phyloP scores from a whole-genome alignment of 2,329 filamentous ascomycete genomes.

The Trichothecium roseum region DNA sequence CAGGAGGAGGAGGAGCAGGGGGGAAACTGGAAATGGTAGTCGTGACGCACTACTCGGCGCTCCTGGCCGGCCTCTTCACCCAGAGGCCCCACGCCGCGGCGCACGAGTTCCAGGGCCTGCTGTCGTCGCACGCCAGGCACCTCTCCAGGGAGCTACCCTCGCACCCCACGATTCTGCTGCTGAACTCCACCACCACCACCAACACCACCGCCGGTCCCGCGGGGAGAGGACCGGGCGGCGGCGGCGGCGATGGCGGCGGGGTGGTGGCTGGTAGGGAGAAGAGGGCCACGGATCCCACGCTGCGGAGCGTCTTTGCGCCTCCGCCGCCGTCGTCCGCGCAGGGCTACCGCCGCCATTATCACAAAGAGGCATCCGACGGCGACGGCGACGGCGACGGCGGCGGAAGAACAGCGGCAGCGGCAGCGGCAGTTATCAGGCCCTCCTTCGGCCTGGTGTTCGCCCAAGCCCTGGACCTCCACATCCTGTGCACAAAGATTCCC shows the following conservation, averaged over 20 bases:
- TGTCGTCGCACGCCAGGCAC: conserved; percentile 34
- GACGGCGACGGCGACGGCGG: conserved; percentile 11
- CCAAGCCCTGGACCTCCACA: conserved; percentile 43
- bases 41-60: conserved; percentile 41
- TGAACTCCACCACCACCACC: conserved; percentile 36
- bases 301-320: conserved; percentile 39
- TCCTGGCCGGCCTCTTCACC: conserved; percentile 42
- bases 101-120: conserved; percentile 35
- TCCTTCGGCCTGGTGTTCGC: conserved; percentile 44
- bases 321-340: conserved; percentile 9
- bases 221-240: too few species aligned
- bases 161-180: conserved; percentile 39
- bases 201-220: conserved; percentile 3
- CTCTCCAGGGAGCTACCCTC: conserved; percentile 29
- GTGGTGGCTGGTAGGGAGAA: conserved; percentile 2
- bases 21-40: conserved; percentile 35
- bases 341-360: not conserved
- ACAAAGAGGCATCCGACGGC: conserved; percentile 7
- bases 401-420: too few species aligned
- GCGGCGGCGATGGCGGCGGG: not conserved
- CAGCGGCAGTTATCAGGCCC: conserved; percentile 29
- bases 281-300: conserved; percentile 26
- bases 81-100: conserved; percentile 34
- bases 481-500: conserved; percentile 38
- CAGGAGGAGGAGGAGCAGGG: not conserved